Conservation (phyloP, 176 grass and related monocot genomes). For the Cymbopogon citratus region DNA sequence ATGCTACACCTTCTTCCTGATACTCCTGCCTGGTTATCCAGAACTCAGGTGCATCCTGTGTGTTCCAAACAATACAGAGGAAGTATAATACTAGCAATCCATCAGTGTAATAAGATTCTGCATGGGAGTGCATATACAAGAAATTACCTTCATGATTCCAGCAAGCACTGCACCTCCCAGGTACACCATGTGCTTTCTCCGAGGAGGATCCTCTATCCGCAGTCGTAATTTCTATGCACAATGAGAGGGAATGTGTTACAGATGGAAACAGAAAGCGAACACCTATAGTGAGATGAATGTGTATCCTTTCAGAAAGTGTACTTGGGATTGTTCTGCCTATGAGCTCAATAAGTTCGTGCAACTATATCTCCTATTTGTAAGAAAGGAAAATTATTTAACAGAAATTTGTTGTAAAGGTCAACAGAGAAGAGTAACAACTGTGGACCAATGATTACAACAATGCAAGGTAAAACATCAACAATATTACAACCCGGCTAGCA, state of each 20-base stretch:
- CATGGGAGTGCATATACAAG: neutral
- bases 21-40: slow-evolving; percentile 93
- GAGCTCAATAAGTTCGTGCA: neutral
- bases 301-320: neutral
- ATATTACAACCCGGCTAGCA: neutral
- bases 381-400: neutral
- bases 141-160: slow-evolving; percentile 94
- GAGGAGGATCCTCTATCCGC: slow-evolving; percentile 91
- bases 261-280: neutral
- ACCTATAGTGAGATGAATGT: neutral
- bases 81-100: neutral
- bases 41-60: slow-evolving; percentile 86
- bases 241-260: neutral
- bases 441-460: neutral
- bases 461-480: neutral
- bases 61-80: neutral
- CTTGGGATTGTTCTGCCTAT: neutral
- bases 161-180: slow-evolving; percentile 89
- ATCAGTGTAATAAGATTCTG: neutral
- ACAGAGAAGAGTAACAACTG: neutral
- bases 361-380: neutral
- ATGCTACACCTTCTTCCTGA: slow-evolving; percentile 74
- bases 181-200: slow-evolving; percentile 98
- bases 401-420: neutral
- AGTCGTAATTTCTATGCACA: slow-evolving; percentile 70